phyloP scores from a whole-genome alignment of 495 filamentous ascomycete species.

The Penicillium soppii region DNA sequence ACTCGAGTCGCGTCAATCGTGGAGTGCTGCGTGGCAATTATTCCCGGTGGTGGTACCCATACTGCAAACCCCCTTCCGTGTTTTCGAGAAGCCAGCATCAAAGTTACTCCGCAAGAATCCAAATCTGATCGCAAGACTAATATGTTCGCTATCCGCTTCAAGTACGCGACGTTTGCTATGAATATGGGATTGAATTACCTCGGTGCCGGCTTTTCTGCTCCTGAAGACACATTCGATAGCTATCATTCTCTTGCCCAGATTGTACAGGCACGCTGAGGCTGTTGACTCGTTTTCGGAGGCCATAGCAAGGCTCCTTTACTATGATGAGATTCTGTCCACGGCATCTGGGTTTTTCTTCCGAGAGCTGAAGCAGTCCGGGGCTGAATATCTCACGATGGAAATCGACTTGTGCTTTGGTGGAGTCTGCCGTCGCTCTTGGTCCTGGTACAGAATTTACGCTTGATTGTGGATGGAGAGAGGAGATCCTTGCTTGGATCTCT shows the following conservation, averaged over 20 bases:
- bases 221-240: not conserved
- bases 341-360: slow-evolving; percentile 13
- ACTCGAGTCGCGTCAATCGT: slow-evolving; percentile 2
- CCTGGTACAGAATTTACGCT: slow-evolving; percentile 21
- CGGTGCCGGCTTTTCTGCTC: slow-evolving; percentile 4
- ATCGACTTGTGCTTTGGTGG: slow-evolving; percentile 1
- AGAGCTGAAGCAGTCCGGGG: slow-evolving; percentile 13
- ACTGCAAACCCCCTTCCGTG: slow-evolving; percentile 8
- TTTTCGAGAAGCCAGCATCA: not conserved
- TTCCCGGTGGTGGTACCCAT: slow-evolving; percentile 19
- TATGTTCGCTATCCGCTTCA: not conserved
- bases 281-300: slow-evolving; percentile 9
- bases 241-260: not conserved
- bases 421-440: slow-evolving; percentile 2
- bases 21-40: slow-evolving; percentile 23
- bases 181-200: not conserved
- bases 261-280: not conserved
- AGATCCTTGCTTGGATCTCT: slow-evolving; percentile 4
- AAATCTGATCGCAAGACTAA: not conserved
- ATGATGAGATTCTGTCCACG: slow-evolving; percentile 17
- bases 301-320: slow-evolving; percentile 12
- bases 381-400: slow-evolving; percentile 7
- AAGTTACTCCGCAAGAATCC: not conserved
- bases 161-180: not conserved
- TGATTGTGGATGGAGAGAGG: slow-evolving; percentile 23